A percentile compares a stretch with the other conserved stretches of the same genome.
Conservation (phyloP, 2,329 filamentous ascomycete species). For the Gliomastix tumulicola region DNA sequence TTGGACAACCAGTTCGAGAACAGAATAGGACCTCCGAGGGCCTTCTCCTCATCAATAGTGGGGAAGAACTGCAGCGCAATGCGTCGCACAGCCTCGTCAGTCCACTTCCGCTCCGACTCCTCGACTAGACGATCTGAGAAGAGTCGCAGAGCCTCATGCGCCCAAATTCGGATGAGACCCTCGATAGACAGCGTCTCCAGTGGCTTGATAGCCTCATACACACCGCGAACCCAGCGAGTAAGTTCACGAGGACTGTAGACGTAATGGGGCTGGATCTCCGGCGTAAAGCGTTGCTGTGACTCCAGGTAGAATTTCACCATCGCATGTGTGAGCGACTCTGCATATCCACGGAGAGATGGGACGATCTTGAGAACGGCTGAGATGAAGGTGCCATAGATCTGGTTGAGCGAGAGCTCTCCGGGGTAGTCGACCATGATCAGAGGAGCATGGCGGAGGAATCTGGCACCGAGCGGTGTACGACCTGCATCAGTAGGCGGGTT, state of each 20-base stretch:
- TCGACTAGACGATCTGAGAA: conserved; percentile 96
- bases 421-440: conserved; percentile 99
- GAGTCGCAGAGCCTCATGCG: conserved; percentile 88
- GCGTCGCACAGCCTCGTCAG: conserved; percentile 75
- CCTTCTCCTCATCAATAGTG: conserved; percentile 84
- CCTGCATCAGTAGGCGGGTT: conserved; percentile 97
- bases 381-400: conserved; percentile 99
- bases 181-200: conserved; percentile 83
- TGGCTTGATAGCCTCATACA: conserved; percentile 94
- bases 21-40: conserved; percentile 85
- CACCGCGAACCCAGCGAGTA: conserved; percentile 92
- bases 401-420: conserved; percentile 84
- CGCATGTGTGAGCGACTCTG: conserved; percentile 86
- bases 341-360: conserved; percentile 87
- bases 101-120: conserved; percentile 94
- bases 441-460: conserved; percentile 95
- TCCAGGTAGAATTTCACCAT: conserved; percentile 97
- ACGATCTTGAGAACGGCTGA: conserved; percentile 94
- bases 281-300: conserved; percentile 90
- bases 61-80: conserved; percentile 92
- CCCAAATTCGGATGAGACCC: conserved; percentile 93
- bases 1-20: conserved; percentile 99
- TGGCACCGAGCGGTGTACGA: conserved; percentile 84
- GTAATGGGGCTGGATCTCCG: conserved; percentile 96
- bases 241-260: conserved; percentile 98